Conservation (phyloP, 257 asterid species). For the Plantago elongata region DNA sequence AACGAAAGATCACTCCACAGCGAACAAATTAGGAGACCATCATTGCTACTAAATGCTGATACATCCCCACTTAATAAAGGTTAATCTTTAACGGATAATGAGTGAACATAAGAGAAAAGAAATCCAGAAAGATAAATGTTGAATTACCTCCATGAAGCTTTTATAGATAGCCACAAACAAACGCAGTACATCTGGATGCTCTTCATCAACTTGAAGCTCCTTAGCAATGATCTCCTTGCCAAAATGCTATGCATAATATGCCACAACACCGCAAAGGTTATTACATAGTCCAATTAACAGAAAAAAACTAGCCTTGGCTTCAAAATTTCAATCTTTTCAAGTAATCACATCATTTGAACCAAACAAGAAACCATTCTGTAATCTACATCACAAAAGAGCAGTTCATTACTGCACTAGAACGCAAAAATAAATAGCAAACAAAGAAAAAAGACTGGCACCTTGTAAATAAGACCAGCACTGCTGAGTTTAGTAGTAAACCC, state of each 20-base stretch:
- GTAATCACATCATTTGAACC: neutral
- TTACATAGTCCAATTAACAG: neutral
- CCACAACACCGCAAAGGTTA: slow-evolving; percentile 12
- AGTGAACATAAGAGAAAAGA: no score
- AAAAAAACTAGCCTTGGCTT: neutral
- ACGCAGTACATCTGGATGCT: slow-evolving; percentile 72
- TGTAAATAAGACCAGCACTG: slow-evolving; percentile 93
- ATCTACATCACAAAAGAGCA: neutral
- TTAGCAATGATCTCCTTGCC: slow-evolving; percentile 88
- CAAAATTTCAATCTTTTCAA: neutral
- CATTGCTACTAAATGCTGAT: no score
- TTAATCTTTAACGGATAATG: no score
- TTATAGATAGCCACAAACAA: slow-evolving; percentile 70
- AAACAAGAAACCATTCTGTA: neutral
- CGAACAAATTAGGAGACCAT: no score
- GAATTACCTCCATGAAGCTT: slow-evolving; percentile 88
- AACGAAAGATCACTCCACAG: no score
- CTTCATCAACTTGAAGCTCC: slow-evolving; percentile 74
- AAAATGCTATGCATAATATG: slow-evolving; percentile 52
- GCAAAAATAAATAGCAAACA: neutral
- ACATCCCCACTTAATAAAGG: no score
- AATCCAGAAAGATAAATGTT: neutral
- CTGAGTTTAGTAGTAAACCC: slow-evolving; percentile 85
- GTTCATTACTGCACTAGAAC: neutral
- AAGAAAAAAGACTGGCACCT: slow-evolving; percentile 31